Percentiles rank a stretch among this genome's conserved stretches.
phyloP scores from a whole-genome alignment of 2,329 filamentous ascomycete genomes.

The Gyromitra esculenta region DNA sequence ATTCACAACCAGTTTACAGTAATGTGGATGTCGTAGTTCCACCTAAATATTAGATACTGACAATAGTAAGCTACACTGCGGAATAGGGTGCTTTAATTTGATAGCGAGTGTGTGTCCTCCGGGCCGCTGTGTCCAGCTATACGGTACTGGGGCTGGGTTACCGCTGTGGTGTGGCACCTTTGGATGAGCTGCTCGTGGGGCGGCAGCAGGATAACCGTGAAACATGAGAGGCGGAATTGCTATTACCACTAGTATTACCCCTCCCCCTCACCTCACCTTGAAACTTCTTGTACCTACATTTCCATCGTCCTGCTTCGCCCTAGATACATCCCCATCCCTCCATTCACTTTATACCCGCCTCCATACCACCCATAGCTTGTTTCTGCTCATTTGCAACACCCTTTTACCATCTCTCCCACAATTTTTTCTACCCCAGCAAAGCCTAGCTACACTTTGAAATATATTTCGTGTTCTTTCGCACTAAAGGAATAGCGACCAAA shows the following conservation, averaged over 20 bases:
- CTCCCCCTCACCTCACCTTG: slow-evolving; percentile 48
- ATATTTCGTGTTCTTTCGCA: slow-evolving; percentile 6
- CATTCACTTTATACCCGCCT: slow-evolving; percentile 6
- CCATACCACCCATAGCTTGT: slow-evolving; percentile 11
- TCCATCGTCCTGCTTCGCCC: slow-evolving; percentile 39
- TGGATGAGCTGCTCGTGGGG: not conserved
- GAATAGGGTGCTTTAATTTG: not conserved
- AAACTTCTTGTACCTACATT: slow-evolving; percentile 51
- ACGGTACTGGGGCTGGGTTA: not conserved
- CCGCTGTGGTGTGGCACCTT: not conserved
- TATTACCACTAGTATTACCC: slow-evolving; percentile 45
- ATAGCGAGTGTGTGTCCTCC: not conserved
- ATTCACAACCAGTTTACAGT: not conserved
- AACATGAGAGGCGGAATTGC: slow-evolving; percentile 20
- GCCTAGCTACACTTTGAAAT: slow-evolving; percentile 2
- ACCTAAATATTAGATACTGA: not conserved
- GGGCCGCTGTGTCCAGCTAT: not conserved
- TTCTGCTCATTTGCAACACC: slow-evolving; percentile 15
- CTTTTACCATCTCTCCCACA: slow-evolving; percentile 27
- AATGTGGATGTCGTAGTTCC: not conserved
- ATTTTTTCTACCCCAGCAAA: not conserved
- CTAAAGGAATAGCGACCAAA: not conserved
- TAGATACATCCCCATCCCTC: slow-evolving; percentile 6
- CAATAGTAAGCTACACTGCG: not conserved
- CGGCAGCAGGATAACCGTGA: slow-evolving; percentile 25